phyloP scores from a whole-genome alignment of 2,329 filamentous ascomycete species.

The Epicoccum nigrum region DNA sequence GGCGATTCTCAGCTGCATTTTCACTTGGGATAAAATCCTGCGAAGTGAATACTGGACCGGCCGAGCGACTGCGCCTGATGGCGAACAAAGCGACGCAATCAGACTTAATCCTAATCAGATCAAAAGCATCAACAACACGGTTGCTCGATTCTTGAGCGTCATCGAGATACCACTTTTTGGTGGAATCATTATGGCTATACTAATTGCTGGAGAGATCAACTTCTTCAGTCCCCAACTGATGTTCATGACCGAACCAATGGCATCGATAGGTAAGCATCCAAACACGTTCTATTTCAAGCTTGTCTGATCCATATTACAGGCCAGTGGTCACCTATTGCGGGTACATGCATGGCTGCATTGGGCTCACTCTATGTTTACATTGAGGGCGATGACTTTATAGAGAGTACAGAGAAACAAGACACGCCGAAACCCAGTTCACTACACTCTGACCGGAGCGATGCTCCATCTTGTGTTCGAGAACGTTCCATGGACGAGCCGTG shows the following conservation, averaged over 20 bases:
- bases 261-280: conserved; percentile 56
- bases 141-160: conserved; percentile 46
- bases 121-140: conserved; percentile 49
- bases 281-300: no score
- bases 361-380: conserved; percentile 64
- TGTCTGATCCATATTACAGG: conserved; percentile 12
- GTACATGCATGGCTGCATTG: conserved; percentile 62
- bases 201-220: conserved; percentile 68
- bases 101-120: conserved; percentile 61
- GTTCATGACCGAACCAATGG: conserved; percentile 68
- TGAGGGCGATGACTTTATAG: conserved; percentile 16
- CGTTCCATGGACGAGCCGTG: neutral
- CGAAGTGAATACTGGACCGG: conserved; percentile 63
- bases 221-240: conserved; percentile 64
- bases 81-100: conserved; percentile 56
- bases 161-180: conserved; percentile 65
- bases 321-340: conserved; percentile 67
- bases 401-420: neutral
- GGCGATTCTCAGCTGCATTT: conserved; percentile 65
- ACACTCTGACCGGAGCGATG: conserved; percentile 2
- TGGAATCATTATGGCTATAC: conserved; percentile 63
- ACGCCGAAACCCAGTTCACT: neutral
- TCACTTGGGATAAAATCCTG: conserved; percentile 69
- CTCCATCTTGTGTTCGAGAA: no score
- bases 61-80: neutral